Base-by-base conservation (phyloP, 371 early-diverging fungal species). In the Zopfochytrium polystomum region DNA sequence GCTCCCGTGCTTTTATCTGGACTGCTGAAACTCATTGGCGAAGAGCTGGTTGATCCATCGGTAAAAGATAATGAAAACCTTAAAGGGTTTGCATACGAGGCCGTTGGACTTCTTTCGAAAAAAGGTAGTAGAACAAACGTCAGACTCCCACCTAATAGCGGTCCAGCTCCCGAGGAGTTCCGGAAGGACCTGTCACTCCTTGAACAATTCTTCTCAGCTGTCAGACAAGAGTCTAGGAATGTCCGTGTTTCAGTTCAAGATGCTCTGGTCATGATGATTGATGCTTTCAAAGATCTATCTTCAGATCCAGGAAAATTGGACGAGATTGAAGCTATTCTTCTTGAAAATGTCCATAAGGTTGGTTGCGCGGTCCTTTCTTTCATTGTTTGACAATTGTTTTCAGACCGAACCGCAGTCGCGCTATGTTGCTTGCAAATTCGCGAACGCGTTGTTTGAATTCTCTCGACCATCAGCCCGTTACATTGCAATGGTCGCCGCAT, bases 21-120 rank as follows among this genome's bases (percentile, higher is more conserved):
- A 1, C 61, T 94, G 23, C 70, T 85, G 25, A 86, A 88, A 52
- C 80, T 82, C 50, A 85, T 91, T 49, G 75, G 82, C 22, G 80
- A 88, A 52, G 55, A 63, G 26, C 81, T 81, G 1, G 60, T 73
- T 52, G 79, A 79, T 71, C 18, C 43, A 38, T 11, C 2, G 46
- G 61, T 31, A 30, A 59, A 72, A 67, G 84, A 88, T 48, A 78
- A 70, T 5, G 92, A 91, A 35, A 75, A 77, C 20, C 70, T 91
- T n/a, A 85, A 87, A 27, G 92, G 93, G 0, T 87, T 85, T 58
- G 91, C 93, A 0, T 94, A 89, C 66, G 86, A 90, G 30, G 85
- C 89, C 1, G 79, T 88, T 58, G 90, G 93, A 9, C 61, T 89
- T 31, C 73, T 94, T 6, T 84, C 83, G 0, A 86, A 83, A 62